Base-by-base conservation (phyloP, 352 stramenopile species). In the Phytophthora kernoviae region DNA sequence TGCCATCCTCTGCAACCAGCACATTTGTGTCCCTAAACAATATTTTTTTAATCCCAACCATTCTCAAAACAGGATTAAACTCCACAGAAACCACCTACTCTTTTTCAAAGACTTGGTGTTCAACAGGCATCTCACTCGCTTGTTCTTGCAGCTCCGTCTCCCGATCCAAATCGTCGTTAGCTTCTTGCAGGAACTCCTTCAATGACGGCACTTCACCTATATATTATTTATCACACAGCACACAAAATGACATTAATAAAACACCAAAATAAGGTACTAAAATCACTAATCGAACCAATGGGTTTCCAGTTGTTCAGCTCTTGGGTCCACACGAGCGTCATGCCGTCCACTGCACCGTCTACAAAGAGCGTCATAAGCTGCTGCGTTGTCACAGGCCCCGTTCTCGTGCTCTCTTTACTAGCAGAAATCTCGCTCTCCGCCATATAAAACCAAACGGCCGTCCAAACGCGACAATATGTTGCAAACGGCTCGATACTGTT, bases 151-250 rank as follows among this genome's bases (percentile, higher is more conserved):
- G 50, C 47, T 85, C 65, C 12, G 65, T 62, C 40, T 90, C 71
- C 1, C 77, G 75, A 47, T 87, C 79, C 39, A 86, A 48, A 43
- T 90, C 80, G 21, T 81, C 70, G 24, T 88, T 89, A 17, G 77
- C 79, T 62, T 91, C 82, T 51, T 87, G 78, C 18, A 91, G 42
- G 49, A 89, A 87, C 61, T 90, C 78, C 51, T 89, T 90, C 18
- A 91, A 49, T 40, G 65, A 64, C 9, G 62, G 64, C 18, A 91
- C 73, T 37, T 89, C 75, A 21, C 79, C 79, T 87, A 39, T 2
- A n/a, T n/a, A n/a, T n/a, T n/a, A n/a, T n/a, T n/a, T n/a, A n/a
- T 24, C 26, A 12, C 8, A 57, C 3, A 30, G 6, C 6, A 30
- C n/a, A 67, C n/a, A n/a, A 52, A n/a, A 27, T 2, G 54, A 33